These are phyloP conservation scores for Ustilago lituana DNA, from an alignment of 1,284 basidiomycete species.

Conservation along the genomic window DNA sequence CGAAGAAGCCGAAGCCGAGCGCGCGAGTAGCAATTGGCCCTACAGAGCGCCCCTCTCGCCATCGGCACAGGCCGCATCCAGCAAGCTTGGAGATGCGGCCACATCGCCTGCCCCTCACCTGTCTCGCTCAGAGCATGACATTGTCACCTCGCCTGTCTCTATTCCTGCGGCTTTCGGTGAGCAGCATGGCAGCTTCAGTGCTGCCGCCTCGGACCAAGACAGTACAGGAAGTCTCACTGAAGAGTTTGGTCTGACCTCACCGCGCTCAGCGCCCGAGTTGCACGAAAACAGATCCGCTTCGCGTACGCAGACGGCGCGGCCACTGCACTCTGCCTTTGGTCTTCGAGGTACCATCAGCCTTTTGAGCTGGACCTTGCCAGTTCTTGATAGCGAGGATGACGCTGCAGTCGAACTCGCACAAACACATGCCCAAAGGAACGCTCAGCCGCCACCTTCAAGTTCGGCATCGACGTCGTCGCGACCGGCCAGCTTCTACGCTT, in stretches of 20 bases:
- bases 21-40: slow-evolving; percentile 16
- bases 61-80: slow-evolving; percentile 7
- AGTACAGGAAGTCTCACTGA: slow-evolving; percentile 17
- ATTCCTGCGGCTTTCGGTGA: slow-evolving; percentile 41
- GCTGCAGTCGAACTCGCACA: slow-evolving; percentile 2
- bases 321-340: slow-evolving; percentile 39
- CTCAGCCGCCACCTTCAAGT: slow-evolving; percentile 22
- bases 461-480: slow-evolving; percentile 42
- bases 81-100: slow-evolving; percentile 13
- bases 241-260: slow-evolving; percentile 38
- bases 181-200: slow-evolving; percentile 27
- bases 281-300: slow-evolving; percentile 10
- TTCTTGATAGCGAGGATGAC: slow-evolving; percentile 12
- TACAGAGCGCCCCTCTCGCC: slow-evolving; percentile 23
- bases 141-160: slow-evolving; percentile 29
- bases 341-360: slow-evolving; percentile 42
- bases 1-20: slow-evolving; percentile 37
- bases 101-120: slow-evolving; percentile 4
- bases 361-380: slow-evolving; percentile 40
- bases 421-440: slow-evolving; percentile 14
- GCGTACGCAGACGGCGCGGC: slow-evolving; percentile 16
- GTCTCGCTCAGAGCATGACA: slow-evolving; percentile 8
- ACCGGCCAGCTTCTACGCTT: slow-evolving; percentile 45
- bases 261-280: slow-evolving; percentile 44
- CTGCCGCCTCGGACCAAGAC: slow-evolving; percentile 32